phyloP scores from a whole-genome alignment of 805 yeast species.

The Candida montana region DNA sequence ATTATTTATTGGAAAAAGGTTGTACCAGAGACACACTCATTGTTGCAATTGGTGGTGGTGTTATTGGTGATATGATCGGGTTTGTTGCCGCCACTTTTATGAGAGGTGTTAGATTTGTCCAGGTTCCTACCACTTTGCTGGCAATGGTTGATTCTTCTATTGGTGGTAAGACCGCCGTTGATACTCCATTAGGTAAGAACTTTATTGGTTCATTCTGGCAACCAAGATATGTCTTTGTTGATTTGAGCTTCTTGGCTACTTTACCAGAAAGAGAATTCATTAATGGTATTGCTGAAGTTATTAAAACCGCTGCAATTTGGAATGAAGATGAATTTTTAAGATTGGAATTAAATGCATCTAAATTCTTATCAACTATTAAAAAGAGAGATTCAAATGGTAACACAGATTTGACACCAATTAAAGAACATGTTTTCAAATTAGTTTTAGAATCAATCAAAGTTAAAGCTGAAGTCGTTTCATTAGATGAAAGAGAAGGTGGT shows the following conservation, averaged over 20 bases:
- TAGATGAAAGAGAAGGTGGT: conserved; percentile 94
- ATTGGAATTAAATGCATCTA: conserved; percentile 68
- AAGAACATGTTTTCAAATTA: conserved; percentile 68
- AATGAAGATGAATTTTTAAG: conserved; percentile 82
- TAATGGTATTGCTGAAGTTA: conserved; percentile 97
- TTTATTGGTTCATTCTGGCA: conserved; percentile 98
- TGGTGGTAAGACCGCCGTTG: conserved; percentile 98
- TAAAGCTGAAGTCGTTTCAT: conserved; percentile 89
- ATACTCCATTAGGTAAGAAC: conserved; percentile 93
- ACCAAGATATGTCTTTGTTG: conserved; percentile 83
- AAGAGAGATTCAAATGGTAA: conserved; percentile 38
- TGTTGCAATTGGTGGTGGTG: conserved; percentile 96
- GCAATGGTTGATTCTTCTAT: conserved; percentile 98
- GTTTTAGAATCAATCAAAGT: conserved; percentile 84
- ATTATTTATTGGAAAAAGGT: conserved; percentile 71
- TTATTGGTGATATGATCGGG: conserved; percentile 98
- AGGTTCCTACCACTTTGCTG: conserved; percentile 87
- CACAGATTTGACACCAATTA: conserved; percentile 64
- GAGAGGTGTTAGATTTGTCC: conserved; percentile 95
- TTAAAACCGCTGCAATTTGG: conserved; percentile 98
- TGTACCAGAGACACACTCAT: conserved; percentile 96
- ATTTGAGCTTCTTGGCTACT: conserved; percentile 79
- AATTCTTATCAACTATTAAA: conserved; percentile 63
- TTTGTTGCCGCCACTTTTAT: conserved; percentile 98
- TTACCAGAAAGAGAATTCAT: conserved; percentile 91